Evolutionary conservation across 1,284 basidiomycete species (phyloP).

Genomic region (Rugosomyces carneus): DNA sequence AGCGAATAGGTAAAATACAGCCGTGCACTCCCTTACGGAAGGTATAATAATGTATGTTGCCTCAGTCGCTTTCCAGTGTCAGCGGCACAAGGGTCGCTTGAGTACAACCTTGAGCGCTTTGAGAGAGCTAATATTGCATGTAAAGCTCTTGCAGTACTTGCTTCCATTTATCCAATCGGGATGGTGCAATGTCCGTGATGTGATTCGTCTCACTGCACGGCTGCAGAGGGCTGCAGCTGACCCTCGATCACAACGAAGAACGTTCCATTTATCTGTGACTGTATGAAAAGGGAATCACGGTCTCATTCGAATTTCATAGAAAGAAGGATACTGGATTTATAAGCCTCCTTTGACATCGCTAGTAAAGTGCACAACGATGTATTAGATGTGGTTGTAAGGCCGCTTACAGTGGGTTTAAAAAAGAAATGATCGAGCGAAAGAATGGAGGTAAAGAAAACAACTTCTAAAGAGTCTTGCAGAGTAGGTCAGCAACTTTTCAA

Average conservation of each 20-base stretch:
- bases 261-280: constrained; percentile 2
- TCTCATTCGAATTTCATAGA: not conserved
- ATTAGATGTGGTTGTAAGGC: constrained; percentile 13
- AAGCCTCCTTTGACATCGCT: not conserved
- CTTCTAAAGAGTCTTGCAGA: not conserved
- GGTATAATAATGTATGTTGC: too few relatives aligned
- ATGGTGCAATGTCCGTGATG: constrained; percentile 3
- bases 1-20: not conserved
- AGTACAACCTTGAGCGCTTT: too few relatives aligned
- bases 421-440: constrained; percentile 7
- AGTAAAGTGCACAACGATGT: constrained; percentile 13
- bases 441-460: not conserved
- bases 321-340: constrained; percentile 2
- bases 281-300: constrained; percentile 10
- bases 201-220: constrained; percentile 1
- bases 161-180: constrained; percentile 7
- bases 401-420: constrained; percentile 10
- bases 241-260: constrained; percentile 3
- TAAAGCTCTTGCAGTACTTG: too few relatives aligned
- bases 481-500: not conserved
- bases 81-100: too few relatives aligned
- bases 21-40: too few relatives aligned
- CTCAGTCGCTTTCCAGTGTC: too few relatives aligned
- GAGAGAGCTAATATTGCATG: too few relatives aligned
- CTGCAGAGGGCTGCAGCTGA: constrained; percentile 4